These are phyloP conservation scores for Hanseniaspora hatyaiensis DNA, from an alignment of 805 yeast species.

Conservation along the genomic window DNA sequence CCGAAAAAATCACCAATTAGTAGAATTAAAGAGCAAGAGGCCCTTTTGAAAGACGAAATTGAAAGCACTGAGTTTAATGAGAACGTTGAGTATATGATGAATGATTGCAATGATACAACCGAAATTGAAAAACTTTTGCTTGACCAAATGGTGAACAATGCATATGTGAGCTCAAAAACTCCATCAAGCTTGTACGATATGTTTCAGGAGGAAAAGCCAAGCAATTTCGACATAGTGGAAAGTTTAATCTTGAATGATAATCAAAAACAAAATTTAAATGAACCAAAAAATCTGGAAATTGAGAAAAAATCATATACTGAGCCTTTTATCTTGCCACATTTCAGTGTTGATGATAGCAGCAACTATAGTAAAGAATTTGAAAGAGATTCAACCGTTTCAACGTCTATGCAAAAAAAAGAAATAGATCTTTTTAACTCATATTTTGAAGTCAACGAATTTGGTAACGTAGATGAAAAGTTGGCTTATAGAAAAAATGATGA, in stretches of 20 bases:
- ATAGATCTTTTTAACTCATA: too few relatives aligned
- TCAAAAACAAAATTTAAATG: too few relatives aligned
- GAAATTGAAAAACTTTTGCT: constrained; percentile 11
- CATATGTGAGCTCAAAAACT: background rate
- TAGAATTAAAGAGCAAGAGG: background rate
- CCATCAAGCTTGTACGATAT: background rate
- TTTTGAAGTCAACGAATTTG: too few relatives aligned
- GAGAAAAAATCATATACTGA: background rate
- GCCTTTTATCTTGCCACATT: background rate
- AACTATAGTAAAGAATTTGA: too few relatives aligned
- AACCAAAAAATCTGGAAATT: too few relatives aligned
- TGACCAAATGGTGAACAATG: constrained; percentile 2
- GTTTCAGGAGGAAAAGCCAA: background rate
- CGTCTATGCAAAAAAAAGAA: too few relatives aligned
- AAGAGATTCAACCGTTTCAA: too few relatives aligned
- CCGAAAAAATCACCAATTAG: background rate
- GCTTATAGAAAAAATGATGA: too few relatives aligned
- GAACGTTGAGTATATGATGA: background rate
- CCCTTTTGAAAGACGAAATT: background rate
- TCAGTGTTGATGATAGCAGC: too few relatives aligned
- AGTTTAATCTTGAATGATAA: too few relatives aligned
- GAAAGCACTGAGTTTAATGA: background rate
- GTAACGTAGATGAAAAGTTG: too few relatives aligned
- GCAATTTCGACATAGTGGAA: too few relatives aligned
- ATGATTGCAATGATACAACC: background rate